Conservation (phyloP, 352 stramenopile species). For the Hyaloperonospora brassicae region DNA sequence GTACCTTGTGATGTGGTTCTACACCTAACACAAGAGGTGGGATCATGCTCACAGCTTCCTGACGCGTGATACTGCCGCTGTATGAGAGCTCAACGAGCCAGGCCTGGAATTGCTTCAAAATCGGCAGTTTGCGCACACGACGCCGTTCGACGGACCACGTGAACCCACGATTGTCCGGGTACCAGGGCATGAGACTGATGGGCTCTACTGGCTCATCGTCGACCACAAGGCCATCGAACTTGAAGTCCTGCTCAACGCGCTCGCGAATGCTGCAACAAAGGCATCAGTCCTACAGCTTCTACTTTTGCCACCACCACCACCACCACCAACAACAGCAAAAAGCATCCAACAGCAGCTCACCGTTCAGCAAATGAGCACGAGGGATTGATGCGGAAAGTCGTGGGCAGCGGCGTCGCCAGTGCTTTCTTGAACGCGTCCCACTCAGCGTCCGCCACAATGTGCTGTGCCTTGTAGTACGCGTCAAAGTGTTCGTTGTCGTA, state of each 20-base stretch:
- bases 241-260: slow-evolving; percentile 76
- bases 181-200: slow-evolving; percentile 86
- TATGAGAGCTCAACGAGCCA: slow-evolving; percentile 94
- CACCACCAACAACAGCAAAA: neutral
- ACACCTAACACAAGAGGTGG: slow-evolving; percentile 95
- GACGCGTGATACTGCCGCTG: slow-evolving; percentile 92
- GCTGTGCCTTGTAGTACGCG: slow-evolving; percentile 84
- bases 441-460: slow-evolving; percentile 72
- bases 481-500: slow-evolving; percentile 84
- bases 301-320: neutral
- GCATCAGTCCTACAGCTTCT: slow-evolving; percentile 5
- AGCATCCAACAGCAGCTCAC: slow-evolving; percentile 23
- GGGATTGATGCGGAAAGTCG: slow-evolving; percentile 91
- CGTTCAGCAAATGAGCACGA: slow-evolving; percentile 77
- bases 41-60: slow-evolving; percentile 99
- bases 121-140: slow-evolving; percentile 88
- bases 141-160: slow-evolving; percentile 84
- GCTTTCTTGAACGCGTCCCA: slow-evolving; percentile 88
- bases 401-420: slow-evolving; percentile 84
- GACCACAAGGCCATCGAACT: slow-evolving; percentile 77
- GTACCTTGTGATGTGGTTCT: slow-evolving; percentile 86
- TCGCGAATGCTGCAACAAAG: slow-evolving; percentile 58
- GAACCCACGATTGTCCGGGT: slow-evolving; percentile 83
- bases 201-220: slow-evolving; percentile 73
- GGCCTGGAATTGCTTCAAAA: slow-evolving; percentile 90